Evolutionary conservation across 1,284 basidiomycete species (phyloP).

Genomic region (Meripilus lineatus): DNA sequence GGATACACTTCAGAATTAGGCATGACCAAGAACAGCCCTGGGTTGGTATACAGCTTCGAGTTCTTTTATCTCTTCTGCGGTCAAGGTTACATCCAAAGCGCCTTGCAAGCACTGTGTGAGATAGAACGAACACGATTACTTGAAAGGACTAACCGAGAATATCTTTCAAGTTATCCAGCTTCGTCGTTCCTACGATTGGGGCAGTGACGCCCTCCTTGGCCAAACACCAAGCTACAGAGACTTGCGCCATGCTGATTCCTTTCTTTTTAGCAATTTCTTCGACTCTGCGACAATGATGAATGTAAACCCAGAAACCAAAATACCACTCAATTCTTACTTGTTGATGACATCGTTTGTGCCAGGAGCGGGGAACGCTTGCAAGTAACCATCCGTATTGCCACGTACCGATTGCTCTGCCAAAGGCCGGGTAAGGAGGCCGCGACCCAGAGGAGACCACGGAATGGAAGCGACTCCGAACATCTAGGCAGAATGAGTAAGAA

Average conservation of each 20-base stretch:
- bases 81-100: slow-evolving; percentile 1
- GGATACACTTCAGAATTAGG: too few relatives aligned
- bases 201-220: slow-evolving; percentile 38
- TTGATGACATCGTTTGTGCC: slow-evolving; percentile 29
- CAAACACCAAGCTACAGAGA: slow-evolving; percentile 49
- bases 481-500: slow-evolving; percentile 11
- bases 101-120: too few relatives aligned
- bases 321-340: too few relatives aligned
- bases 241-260: slow-evolving; percentile 51
- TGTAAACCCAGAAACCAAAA: too few relatives aligned
- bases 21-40: slow-evolving; percentile 4
- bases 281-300: slow-evolving; percentile 26
- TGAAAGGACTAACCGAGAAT: too few relatives aligned
- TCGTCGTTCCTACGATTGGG: slow-evolving; percentile 51
- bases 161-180: slow-evolving; percentile 44
- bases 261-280: slow-evolving; percentile 49
- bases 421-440: slow-evolving; percentile 30
- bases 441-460: slow-evolving; percentile 35
- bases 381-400: slow-evolving; percentile 19
- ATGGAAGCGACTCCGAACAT: slow-evolving; percentile 32
- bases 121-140: too few relatives aligned
- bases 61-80: slow-evolving; percentile 7
- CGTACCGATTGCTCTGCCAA: slow-evolving; percentile 17
- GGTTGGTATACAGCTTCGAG: slow-evolving; percentile 6
- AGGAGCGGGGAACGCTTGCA: slow-evolving; percentile 21